Percentiles rank a stretch among this genome's conserved stretches.
Evolutionary conservation across 2,329 filamentous ascomycete genomes (phyloP).

Genomic region (Apiospora arundinis): DNA sequence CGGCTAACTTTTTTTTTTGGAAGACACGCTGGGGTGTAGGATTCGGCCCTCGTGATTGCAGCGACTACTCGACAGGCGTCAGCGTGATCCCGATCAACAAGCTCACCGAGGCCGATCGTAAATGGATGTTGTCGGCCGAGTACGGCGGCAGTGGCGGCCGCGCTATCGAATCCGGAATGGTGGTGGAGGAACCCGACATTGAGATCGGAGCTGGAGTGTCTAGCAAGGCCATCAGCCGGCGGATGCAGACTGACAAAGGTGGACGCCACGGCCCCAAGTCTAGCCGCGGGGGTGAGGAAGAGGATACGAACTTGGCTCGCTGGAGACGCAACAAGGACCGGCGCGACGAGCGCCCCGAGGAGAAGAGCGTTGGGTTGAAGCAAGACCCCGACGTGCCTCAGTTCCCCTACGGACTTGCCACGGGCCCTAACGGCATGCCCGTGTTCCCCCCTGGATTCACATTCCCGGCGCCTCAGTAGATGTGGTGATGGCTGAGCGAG

Average conservation of each 20-base stretch:
- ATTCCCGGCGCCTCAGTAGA: constrained; percentile 44
- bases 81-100: constrained; percentile 92
- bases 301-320: constrained; percentile 36
- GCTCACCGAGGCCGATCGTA: constrained; percentile 93
- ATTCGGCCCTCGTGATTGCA: constrained; percentile 95
- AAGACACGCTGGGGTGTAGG: constrained; percentile 97
- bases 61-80: constrained; percentile 90
- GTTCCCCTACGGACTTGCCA: constrained; percentile 51
- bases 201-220: constrained; percentile 98
- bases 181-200: constrained; percentile 97
- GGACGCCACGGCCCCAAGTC: constrained; percentile 70
- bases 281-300: constrained; percentile 47
- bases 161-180: constrained; percentile 80
- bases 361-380: constrained; percentile 31
- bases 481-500: not conserved
- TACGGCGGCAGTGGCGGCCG: constrained; percentile 90
- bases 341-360: constrained; percentile 31
- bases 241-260: constrained; percentile 73
- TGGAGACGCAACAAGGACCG: constrained; percentile 39
- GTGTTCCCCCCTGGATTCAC: constrained; percentile 54
- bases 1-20: constrained; percentile 28
- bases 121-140: constrained; percentile 95
- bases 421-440: constrained; percentile 56
- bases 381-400: constrained; percentile 41
- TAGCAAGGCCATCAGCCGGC: constrained; percentile 80